Base-by-base conservation (phyloP, 257 asterid genomes). In the Salvia rosmarinus region DNA sequence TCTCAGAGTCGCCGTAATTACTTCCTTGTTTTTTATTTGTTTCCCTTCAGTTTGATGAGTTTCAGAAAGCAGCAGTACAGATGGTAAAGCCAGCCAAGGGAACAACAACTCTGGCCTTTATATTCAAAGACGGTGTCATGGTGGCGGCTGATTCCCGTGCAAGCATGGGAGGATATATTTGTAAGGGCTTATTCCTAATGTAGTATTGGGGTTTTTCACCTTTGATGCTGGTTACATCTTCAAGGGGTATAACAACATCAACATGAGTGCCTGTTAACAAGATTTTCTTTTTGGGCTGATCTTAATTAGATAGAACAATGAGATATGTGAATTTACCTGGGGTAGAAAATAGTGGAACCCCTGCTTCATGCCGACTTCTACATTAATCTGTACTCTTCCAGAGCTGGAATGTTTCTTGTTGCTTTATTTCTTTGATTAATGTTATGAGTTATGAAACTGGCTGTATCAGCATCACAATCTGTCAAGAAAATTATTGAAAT, bases 21-120 rank as follows among this genome's bases (percentile, higher is more conserved):
- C 23, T 43, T 39, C 25, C 23, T 1, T n/a, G 3, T 0, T 42
- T 43, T 43, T 43, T 64, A 6, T 43, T 23, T 21, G 55, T 44
- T 23, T 64, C n/a, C 8, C 42, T 44, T 25, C 30, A 64, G 70
- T 95, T 90, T 69, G 98, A 95, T 81, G 95, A 92, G 50, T 95
- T 91, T 73, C 98, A 91, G 85, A 95, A 89, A 76, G 70, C 57
- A 23, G 39, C 70, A 1, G 70, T 89, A n/a, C 96, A 91, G 80
- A 95, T 95, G 70, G 98, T 95, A 81, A 91, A 95, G 83, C 99
- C 98, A 5, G 98, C 95, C 3, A 95, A 82, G 90, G 98, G 99
- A 52, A 95, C 70, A 2, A 64, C 97, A 13, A 92, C 96, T 19
- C 68, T 90, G 60, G 97, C 96, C 9, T 94, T 94, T 79, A 94